phyloP scores from a whole-genome alignment of 1,139 yeast genomes.

The Entelexis paramagnoliae region DNA sequence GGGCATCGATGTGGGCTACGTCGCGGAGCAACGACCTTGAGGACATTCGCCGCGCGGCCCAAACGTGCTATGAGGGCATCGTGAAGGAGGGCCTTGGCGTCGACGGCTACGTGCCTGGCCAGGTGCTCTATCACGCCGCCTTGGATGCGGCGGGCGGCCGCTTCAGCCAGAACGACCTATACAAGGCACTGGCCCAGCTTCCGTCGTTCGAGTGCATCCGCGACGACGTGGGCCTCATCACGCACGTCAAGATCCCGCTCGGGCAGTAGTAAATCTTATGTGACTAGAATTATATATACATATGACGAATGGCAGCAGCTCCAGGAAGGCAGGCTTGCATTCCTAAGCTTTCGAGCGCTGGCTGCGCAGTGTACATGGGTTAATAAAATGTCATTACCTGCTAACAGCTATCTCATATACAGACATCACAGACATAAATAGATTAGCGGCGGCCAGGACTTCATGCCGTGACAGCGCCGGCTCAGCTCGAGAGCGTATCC shows the following conservation, averaged over 20 bases:
- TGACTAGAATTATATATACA: no score
- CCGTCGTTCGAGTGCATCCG: conserved; percentile 27
- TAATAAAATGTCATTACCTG: not conserved
- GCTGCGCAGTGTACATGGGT: no score
- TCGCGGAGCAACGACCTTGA: conserved; percentile 7
- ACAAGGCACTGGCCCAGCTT: conserved; percentile 26
- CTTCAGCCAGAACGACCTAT: conserved; percentile 29
- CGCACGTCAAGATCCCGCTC: conserved; percentile 24
- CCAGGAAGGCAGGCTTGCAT: no score
- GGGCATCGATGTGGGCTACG: conserved; percentile 4
- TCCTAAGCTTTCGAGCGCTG: no score
- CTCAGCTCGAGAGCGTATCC: conserved; percentile 17
- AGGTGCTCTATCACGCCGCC: conserved; percentile 30
- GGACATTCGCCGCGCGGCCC: conserved; percentile 26
- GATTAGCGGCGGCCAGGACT: not conserved
- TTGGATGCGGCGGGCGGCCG: conserved; percentile 23
- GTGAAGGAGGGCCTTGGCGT: conserved; percentile 19
- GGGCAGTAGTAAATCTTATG: not conserved
- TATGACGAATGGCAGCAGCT: no score
- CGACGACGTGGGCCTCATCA: conserved; percentile 31
- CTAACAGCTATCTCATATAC: not conserved
- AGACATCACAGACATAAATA: not conserved
- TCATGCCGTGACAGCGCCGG: no score
- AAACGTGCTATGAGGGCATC: conserved; percentile 25
- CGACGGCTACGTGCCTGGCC: conserved; percentile 32